Evolutionary conservation across 331 rosid species (phyloP).

Genomic region (Quercus tomentella): DNA sequence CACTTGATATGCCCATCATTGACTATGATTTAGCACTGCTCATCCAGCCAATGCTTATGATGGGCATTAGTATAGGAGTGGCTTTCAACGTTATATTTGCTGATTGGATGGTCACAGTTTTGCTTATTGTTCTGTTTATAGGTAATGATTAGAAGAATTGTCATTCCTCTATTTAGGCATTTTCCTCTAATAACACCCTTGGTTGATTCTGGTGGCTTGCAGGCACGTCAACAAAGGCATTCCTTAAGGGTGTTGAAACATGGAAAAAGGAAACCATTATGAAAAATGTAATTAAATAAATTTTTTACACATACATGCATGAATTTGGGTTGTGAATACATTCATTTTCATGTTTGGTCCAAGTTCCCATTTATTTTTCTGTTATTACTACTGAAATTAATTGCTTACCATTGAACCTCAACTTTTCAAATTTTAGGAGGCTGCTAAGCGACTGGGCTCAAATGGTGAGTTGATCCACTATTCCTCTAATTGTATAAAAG

Average conservation of each 20-base stretch:
- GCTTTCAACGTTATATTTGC: conserved; percentile 84
- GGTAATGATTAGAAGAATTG: conserved; percentile 39
- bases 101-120: conserved; percentile 92
- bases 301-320: neutral
- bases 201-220: conserved; percentile 15
- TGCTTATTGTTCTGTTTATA: conserved; percentile 80
- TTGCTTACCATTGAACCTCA: conserved; percentile 28
- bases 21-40: conserved; percentile 93
- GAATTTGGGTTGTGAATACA: neutral
- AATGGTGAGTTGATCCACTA: conserved; percentile 40
- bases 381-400: neutral
- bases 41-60: conserved; percentile 97
- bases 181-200: neutral
- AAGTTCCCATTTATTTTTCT: neutral
- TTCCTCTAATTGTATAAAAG: neutral
- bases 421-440: conserved; percentile 49
- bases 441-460: conserved; percentile 38
- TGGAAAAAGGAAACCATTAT: conserved; percentile 85
- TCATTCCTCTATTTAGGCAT: neutral
- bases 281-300: conserved; percentile 48
- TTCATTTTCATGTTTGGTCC: neutral
- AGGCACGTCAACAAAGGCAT: conserved; percentile 85
- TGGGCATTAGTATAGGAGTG: conserved; percentile 93
- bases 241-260: conserved; percentile 66
- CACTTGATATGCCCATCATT: conserved; percentile 68